Evolutionary conservation across 345 rosid genomes (phyloP), one percentile per base, ranked within the genome.

Genomic region (Gossypium longicalyx): DNA sequence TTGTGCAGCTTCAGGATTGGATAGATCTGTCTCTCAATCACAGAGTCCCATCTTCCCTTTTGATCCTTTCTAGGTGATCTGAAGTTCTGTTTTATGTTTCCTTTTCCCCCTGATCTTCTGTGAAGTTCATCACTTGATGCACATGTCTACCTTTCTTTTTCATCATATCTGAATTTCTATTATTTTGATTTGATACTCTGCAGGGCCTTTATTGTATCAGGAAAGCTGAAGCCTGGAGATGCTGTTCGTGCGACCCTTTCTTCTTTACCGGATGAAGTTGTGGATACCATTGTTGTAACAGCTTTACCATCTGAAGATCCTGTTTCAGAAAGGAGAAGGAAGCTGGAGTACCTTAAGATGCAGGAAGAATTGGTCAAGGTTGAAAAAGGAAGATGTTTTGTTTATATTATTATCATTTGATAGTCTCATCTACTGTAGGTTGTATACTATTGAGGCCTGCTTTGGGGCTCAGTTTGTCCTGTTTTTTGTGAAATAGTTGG

Each of bases 351-450:
- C 84, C 93, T 95, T 78, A 90, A 77, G 83, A 91, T 87, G 97
- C 97, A 95, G 86, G 98, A 95, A 82, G 93, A 95, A 77, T 73
- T 88, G 68, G 93, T 95, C 80, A 91, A 95, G 98, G 98, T 93
- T 45, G 69, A 70, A 68, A 73, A 71, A 78, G 63, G 47, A 74
- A 48, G 29, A 58, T 49, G 7, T 65, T 60, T 52, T 22, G n/a
- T 74, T 68, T 45, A 16, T 61, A 17, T 80, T 69, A 17, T 59
- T 29, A 29, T 41, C 25, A 43, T 52, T 1, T 54, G 61, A 20
- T 41, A 71, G 53, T 22, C 2, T 53, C 61, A 2, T 43, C 12
- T 61, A 45, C 5, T 45, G 68, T 43, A 41, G 52, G 51, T 2
- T 43, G 22, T 7, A 7, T 16, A 68, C 27, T 16, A 25, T 47